A percentile compares a stretch with the other conserved stretches of the same genome.
These are phyloP conservation scores for Ceratocystis eucalypticola DNA, from an alignment of 2,329 filamentous ascomycete genomes.

Conservation along the genomic window DNA sequence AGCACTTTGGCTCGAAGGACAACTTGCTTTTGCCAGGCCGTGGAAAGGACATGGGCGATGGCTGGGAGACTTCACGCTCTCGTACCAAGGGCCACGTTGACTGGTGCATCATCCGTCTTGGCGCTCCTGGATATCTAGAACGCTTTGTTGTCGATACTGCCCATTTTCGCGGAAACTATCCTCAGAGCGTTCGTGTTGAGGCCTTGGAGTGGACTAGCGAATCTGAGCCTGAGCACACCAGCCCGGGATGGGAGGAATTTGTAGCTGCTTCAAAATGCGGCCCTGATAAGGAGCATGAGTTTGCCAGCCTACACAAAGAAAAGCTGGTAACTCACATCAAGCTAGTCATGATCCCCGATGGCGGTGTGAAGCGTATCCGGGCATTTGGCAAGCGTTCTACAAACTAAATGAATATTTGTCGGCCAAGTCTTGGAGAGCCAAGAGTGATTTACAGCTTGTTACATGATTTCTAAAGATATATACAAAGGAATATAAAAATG, in stretches of 20 bases:
- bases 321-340: conserved; percentile 68
- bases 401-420: conserved; percentile 1
- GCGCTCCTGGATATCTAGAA: conserved; percentile 49
- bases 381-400: conserved; percentile 34
- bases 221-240: conserved; percentile 42
- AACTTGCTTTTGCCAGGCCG: conserved; percentile 68
- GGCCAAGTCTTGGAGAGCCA: not conserved
- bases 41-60: conserved; percentile 75
- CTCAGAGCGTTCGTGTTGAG: conserved; percentile 59
- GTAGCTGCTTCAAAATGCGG: conserved; percentile 54
- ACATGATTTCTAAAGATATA: conserved; percentile 5
- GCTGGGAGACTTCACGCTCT: conserved; percentile 72
- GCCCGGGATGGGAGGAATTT: conserved; percentile 51
- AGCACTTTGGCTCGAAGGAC: conserved; percentile 72
- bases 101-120: conserved; percentile 67
- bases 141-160: conserved; percentile 65
- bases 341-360: conserved; percentile 84
- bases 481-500: not conserved
- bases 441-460: not conserved
- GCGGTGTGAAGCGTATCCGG: conserved; percentile 77
- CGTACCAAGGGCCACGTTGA: conserved; percentile 59
- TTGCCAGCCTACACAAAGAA: conserved; percentile 41
- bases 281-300: conserved; percentile 60
- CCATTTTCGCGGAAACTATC: conserved; percentile 74
- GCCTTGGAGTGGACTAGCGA: conserved; percentile 41